phyloP scores from a whole-genome alignment of 2,329 filamentous ascomycete species.

The Alternaria gaisen region DNA sequence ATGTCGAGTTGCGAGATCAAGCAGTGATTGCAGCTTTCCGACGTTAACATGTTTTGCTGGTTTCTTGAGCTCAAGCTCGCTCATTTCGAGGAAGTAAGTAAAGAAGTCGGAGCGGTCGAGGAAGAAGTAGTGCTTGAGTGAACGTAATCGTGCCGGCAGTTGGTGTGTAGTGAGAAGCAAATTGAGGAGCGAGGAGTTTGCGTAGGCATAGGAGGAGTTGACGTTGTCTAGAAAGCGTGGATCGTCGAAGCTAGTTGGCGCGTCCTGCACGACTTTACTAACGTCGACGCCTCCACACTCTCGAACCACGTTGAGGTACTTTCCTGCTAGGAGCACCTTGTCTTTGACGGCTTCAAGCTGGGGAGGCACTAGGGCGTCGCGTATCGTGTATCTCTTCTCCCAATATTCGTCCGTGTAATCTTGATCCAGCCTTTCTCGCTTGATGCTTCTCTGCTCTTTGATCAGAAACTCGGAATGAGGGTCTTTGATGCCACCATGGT shows the following conservation, averaged over 20 bases:
- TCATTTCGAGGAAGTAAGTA: conserved; percentile 94
- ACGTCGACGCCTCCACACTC: conserved; percentile 97
- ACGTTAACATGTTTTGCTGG: conserved; percentile 88
- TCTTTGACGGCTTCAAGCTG: conserved; percentile 91
- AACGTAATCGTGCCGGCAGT: conserved; percentile 84
- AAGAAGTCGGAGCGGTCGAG: conserved; percentile 98
- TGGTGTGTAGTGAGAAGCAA: conserved; percentile 92
- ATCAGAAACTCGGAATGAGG: conserved; percentile 93
- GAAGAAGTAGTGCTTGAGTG: conserved; percentile 99
- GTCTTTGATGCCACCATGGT: conserved; percentile 94
- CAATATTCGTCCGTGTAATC: conserved; percentile 99
- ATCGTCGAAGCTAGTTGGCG: conserved; percentile 94
- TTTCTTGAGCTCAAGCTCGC: conserved; percentile 88
- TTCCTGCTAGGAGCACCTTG: conserved; percentile 92
- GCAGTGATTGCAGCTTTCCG: conserved; percentile 89
- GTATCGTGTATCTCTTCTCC: conserved; percentile 96
- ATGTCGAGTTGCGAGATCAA: conserved; percentile 97
- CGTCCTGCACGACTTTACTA: conserved; percentile 84
- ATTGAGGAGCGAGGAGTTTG: conserved; percentile 91
- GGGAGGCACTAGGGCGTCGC: conserved; percentile 88
- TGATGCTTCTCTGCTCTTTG: conserved; percentile 95
- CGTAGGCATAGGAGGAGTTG: conserved; percentile 91
- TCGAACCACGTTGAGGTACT: conserved; percentile 96
- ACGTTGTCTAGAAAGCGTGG: conserved; percentile 93
- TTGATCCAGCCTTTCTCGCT: conserved; percentile 86